Percentiles rank a stretch among this genome's conserved stretches.
Evolutionary conservation across 1,284 basidiomycete species (phyloP).

Genomic region (Sporisorium iseilematis-ciliati): DNA sequence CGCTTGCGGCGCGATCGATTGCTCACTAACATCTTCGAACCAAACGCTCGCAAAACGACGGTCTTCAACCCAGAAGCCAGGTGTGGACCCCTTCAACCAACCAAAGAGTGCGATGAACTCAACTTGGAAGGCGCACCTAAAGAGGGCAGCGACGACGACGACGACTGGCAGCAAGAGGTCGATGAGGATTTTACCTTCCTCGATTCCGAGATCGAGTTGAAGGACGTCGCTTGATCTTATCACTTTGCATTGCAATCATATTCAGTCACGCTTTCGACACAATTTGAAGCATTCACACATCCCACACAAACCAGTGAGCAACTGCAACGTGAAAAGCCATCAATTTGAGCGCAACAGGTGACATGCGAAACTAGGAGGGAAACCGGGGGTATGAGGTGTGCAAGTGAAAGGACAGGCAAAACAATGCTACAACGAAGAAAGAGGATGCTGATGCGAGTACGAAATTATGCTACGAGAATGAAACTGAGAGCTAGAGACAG

Average conservation of each 20-base stretch:
- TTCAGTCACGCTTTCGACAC: constrained; percentile 10
- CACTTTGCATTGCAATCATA: neutral
- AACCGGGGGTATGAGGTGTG: constrained; percentile 19
- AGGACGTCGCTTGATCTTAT: constrained; percentile 21
- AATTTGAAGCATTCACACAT: too few species aligned
- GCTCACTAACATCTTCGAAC: constrained; percentile 28
- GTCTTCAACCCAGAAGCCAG: constrained; percentile 28
- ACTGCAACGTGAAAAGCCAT: neutral
- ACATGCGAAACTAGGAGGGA: constrained; percentile 14
- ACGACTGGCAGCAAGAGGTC: constrained; percentile 45
- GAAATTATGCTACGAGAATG: constrained; percentile 4
- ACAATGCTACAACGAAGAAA: constrained; percentile 13
- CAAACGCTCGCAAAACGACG: neutral
- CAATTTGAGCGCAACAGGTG: constrained; percentile 13
- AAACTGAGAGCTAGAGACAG: neutral
- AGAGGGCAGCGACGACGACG: constrained; percentile 31
- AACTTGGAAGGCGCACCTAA: neutral
- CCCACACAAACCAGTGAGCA: too few species aligned
- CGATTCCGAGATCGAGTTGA: constrained; percentile 44
- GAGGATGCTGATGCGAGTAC: constrained; percentile 13
- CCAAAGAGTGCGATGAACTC: neutral
- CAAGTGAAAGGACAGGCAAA: neutral
- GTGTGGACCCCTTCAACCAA: constrained; percentile 21
- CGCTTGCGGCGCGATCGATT: constrained; percentile 5
- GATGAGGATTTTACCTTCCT: constrained; percentile 45